phyloP scores from a whole-genome alignment of 208 protist genomes.

The Leishmania braziliensis region DNA sequence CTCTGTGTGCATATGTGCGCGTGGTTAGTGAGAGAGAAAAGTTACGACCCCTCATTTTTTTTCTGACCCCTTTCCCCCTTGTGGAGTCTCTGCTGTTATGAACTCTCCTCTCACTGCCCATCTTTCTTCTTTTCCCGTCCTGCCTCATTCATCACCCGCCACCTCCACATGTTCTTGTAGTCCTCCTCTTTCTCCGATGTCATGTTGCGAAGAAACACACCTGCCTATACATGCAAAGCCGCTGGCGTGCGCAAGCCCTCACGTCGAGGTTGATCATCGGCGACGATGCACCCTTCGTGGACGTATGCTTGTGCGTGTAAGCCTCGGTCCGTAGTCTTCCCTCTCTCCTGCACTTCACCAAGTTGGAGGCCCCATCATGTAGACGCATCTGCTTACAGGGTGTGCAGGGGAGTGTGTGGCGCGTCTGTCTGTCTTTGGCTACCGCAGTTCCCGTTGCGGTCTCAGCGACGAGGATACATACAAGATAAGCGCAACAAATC shows the following conservation, averaged over 20 bases:
- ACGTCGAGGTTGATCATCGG: background rate
- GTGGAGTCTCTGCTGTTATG: background rate
- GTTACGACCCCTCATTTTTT: background rate
- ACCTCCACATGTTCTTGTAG: background rate
- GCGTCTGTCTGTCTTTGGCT: background rate
- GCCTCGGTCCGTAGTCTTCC: background rate
- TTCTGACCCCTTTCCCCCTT: background rate
- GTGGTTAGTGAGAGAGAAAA: background rate
- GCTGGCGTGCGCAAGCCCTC: background rate
- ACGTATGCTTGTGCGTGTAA: background rate
- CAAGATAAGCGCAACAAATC: background rate
- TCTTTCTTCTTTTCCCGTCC: background rate
- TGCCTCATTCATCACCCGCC: background rate
- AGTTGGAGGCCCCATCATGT: background rate
- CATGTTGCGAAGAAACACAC: background rate
- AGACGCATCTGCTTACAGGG: background rate
- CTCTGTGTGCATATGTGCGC: constrained; percentile 4
- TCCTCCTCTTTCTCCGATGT: background rate
- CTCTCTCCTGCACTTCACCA: background rate
- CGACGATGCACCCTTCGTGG: background rate
- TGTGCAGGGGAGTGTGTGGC: background rate
- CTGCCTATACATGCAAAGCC: background rate
- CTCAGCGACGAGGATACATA: background rate
- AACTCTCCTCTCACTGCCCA: background rate
- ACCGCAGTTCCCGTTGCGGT: background rate